These are phyloP conservation scores for Fusarium papillatum DNA, from an alignment of 2,329 filamentous ascomycete genomes.

Conservation along the genomic window DNA sequence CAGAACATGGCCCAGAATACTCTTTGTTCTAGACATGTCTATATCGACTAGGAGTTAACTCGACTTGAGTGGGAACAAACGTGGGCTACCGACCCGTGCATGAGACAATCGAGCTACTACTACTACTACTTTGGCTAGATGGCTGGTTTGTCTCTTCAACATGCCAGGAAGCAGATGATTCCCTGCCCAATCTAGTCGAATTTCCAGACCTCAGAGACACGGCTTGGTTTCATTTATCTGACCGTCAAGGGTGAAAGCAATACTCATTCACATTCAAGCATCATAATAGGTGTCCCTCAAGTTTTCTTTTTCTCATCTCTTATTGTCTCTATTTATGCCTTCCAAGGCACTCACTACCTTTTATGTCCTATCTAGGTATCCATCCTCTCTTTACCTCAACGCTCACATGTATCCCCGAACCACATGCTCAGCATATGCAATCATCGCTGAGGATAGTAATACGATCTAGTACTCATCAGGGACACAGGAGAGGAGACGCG, in stretches of 20 bases:
- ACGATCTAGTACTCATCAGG: not conserved
- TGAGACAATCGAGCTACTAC: not conserved
- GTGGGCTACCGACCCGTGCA: not conserved
- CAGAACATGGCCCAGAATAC: not conserved
- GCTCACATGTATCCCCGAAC: not conserved
- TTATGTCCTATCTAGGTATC: not conserved
- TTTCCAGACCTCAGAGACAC: not conserved
- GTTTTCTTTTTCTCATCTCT: not conserved
- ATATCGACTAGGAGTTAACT: not conserved
- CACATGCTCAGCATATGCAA: not conserved
- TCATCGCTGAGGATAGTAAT: not conserved
- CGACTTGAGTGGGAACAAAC: not conserved
- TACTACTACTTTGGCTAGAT: not conserved
- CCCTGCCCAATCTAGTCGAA: not conserved
- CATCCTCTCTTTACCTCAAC: not conserved
- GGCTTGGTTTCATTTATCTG: not conserved
- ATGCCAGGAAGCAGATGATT: not conserved
- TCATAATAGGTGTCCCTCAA: not conserved
- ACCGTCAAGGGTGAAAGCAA: not conserved
- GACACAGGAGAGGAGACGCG: not conserved
- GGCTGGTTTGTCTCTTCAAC: not conserved
- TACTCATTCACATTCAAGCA: not conserved
- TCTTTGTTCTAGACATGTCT: not conserved
- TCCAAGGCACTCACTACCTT: not conserved
- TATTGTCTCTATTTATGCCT: not conserved